These are phyloP conservation scores for Pulveroboletus sp. DNA, from an alignment of 768 basidiomycete genomes.

Conservation along the genomic window DNA sequence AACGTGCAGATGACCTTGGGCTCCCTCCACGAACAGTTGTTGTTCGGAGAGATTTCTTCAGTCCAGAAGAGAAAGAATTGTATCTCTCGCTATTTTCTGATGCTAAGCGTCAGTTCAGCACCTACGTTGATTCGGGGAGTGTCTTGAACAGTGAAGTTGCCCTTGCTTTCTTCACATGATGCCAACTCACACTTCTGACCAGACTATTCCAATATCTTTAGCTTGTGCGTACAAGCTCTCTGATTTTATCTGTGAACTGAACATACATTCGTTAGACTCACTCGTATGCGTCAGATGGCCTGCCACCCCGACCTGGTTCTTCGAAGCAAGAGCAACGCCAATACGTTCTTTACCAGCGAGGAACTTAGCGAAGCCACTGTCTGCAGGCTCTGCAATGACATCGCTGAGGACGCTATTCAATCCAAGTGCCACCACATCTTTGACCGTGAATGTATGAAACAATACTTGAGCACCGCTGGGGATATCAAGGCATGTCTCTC, in stretches of 20 bases:
- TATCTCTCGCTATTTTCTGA: conserved; percentile 89
- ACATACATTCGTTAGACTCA: conserved; percentile 52
- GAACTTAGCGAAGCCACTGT: conserved; percentile 72
- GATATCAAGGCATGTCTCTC: conserved; percentile 51
- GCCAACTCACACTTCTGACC: conserved; percentile 8
- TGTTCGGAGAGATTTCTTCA: conserved; percentile 88
- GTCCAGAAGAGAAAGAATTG: conserved; percentile 93
- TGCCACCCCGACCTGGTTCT: conserved; percentile 94
- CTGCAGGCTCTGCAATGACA: conserved; percentile 93
- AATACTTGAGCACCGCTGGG: conserved; percentile 75
- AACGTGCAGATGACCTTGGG: conserved; percentile 94
- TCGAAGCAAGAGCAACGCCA: conserved; percentile 74
- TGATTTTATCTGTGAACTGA: neutral
- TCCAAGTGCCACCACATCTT: conserved; percentile 93
- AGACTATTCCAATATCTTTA: conserved; percentile 91
- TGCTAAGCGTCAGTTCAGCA: conserved; percentile 87
- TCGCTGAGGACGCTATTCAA: conserved; percentile 95
- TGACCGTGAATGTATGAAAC: conserved; percentile 92
- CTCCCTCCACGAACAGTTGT: conserved; percentile 89
- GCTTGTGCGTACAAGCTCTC: conserved; percentile 44
- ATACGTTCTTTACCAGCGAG: conserved; percentile 49
- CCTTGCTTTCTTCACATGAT: neutral
- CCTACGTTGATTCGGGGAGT: conserved; percentile 87
- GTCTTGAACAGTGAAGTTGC: conserved; percentile 77
- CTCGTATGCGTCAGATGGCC: conserved; percentile 94